Percentiles rank a stretch among this genome's conserved stretches.
Conservation (phyloP, 2,329 filamentous ascomycete genomes). For the Myrmaecium sp. region DNA sequence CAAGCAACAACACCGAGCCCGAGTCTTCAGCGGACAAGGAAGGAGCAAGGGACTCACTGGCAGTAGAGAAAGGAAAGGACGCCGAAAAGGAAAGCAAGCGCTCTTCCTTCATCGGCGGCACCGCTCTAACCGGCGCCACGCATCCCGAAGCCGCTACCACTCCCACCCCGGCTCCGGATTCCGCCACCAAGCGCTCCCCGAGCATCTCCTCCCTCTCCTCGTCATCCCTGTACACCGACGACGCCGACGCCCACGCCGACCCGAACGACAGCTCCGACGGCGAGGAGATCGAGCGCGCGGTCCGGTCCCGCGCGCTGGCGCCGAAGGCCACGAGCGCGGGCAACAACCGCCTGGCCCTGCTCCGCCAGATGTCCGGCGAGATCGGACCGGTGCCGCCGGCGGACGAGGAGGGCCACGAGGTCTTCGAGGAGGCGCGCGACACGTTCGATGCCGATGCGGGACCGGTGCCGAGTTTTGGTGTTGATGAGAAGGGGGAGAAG, state of each 20-base stretch:
- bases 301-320: not conserved
- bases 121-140: conserved; percentile 24
- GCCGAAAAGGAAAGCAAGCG: too few relatives aligned
- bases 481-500: conserved; percentile 9
- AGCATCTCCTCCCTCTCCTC: conserved; percentile 20
- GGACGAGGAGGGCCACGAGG: conserved; percentile 17
- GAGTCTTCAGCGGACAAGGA: too few relatives aligned
- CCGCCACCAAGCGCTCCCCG: conserved; percentile 9
- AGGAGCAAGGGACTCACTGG: too few relatives aligned
- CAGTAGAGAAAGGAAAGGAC: too few relatives aligned
- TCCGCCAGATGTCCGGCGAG: conserved; percentile 9
- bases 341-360: conserved; percentile 11
- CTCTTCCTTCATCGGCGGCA: conserved; percentile 34
- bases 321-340: conserved; percentile 3
- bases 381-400: conserved; percentile 15
- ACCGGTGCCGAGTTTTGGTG: conserved; percentile 23
- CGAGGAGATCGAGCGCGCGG: conserved; percentile 3
- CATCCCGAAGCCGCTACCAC: conserved; percentile 3
- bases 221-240: too few relatives aligned
- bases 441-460: conserved; percentile 29
- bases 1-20: too few relatives aligned
- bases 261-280: conserved; percentile 6
- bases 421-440: conserved; percentile 37
- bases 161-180: conserved; percentile 4
- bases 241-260: too few relatives aligned